Evolutionary conservation across 768 basidiomycete species (phyloP).

Genomic region (Russula sp.): DNA sequence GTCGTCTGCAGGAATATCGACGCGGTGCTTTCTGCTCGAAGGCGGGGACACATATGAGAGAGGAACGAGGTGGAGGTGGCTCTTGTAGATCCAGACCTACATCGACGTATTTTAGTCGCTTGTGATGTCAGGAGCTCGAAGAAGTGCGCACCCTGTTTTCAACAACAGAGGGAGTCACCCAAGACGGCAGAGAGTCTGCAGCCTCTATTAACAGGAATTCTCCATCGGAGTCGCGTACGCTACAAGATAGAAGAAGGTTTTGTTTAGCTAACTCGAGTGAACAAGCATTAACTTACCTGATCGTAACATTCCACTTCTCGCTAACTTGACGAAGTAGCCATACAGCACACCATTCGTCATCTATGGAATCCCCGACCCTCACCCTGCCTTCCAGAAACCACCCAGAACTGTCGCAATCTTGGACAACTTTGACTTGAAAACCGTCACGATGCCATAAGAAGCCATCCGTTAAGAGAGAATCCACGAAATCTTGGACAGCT

Average conservation of each 20-base stretch:
- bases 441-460: conserved; percentile 82
- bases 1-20: conserved; percentile 52
- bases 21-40: conserved; percentile 50
- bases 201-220: conserved; percentile 97
- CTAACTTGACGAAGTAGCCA: conserved; percentile 83
- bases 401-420: conserved; percentile 44
- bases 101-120: conserved; percentile 27
- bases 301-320: conserved; percentile 71
- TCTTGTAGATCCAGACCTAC: conserved; percentile 89
- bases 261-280: conserved; percentile 5
- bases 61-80: conserved; percentile 83
- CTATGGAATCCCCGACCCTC: conserved; percentile 94
- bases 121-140: conserved; percentile 20
- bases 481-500: conserved; percentile 57
- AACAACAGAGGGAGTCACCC: conserved; percentile 90
- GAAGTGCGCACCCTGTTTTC: conserved; percentile 79
- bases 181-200: conserved; percentile 80
- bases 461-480: conserved; percentile 48
- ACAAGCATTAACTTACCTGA: conserved; percentile 56
- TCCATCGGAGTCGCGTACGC: conserved; percentile 87
- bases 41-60: conserved; percentile 68
- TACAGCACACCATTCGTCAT: conserved; percentile 96
- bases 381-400: conserved; percentile 77
- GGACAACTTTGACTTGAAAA: conserved; percentile 70
- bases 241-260: conserved; percentile 31